These are phyloP conservation scores for Lachnellula cervina DNA, from an alignment of 2,329 filamentous ascomycete species.

Conservation along the genomic window DNA sequence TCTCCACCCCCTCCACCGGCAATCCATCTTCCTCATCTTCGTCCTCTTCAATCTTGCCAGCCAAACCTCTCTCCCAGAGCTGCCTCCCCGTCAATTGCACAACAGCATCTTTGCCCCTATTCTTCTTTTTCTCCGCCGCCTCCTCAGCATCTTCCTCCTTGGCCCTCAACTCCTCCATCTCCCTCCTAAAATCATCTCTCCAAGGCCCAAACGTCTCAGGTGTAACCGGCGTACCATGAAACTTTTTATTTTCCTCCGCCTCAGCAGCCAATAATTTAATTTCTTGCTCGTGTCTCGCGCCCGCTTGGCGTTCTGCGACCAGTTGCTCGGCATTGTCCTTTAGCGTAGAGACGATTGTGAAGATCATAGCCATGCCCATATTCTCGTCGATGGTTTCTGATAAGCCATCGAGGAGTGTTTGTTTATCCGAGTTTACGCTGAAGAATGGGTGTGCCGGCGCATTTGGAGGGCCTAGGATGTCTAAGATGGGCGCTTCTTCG, in stretches of 20 bases:
- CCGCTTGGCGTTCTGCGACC: constrained; percentile 67
- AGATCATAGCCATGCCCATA: constrained; percentile 95
- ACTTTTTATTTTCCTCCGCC: constrained; percentile 92
- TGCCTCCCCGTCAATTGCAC: constrained; percentile 67
- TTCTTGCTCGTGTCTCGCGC: constrained; percentile 52
- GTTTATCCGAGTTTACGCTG: constrained; percentile 75
- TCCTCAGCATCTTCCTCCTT: constrained; percentile 70
- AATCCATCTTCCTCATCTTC: constrained; percentile 57
- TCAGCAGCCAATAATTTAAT: constrained; percentile 58
- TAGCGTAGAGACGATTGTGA: constrained; percentile 78
- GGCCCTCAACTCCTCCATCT: constrained; percentile 70
- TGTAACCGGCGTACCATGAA: constrained; percentile 87
- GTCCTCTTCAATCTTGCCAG: constrained; percentile 60
- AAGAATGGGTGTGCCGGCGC: constrained; percentile 66
- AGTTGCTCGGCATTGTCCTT: constrained; percentile 90
- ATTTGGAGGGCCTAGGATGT: constrained; percentile 71
- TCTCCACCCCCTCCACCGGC: constrained; percentile 58
- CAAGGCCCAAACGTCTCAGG: constrained; percentile 79
- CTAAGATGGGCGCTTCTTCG: constrained; percentile 77
- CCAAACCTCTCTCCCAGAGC: constrained; percentile 73
- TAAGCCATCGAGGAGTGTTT: constrained; percentile 64
- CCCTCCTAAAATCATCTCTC: constrained; percentile 70
- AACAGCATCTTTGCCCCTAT: constrained; percentile 68
- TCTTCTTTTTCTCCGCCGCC: constrained; percentile 76
- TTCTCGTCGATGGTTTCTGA: constrained; percentile 81